Evolutionary conservation across 495 filamentous ascomycete genomes (phyloP).

Genomic region (Neurospora pannonica): DNA sequence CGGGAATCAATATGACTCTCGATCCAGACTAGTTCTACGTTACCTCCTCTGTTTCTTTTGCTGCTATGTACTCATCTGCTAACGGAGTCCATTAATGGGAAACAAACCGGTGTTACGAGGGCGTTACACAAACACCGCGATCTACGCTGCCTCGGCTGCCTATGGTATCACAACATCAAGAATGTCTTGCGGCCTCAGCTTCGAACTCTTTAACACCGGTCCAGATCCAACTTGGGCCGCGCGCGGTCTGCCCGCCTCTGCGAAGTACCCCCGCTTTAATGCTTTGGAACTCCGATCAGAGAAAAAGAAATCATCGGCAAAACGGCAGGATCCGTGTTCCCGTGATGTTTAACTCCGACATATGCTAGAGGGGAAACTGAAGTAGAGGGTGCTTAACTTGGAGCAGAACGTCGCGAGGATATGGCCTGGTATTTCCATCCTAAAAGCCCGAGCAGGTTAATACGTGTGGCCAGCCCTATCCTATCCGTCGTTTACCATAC

Average conservation of each 20-base stretch:
- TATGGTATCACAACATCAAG: neutral
- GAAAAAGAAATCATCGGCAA: neutral
- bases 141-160: neutral
- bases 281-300: neutral
- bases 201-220: neutral
- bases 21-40: neutral
- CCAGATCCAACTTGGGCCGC: no score
- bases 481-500: no score
- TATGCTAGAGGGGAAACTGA: neutral
- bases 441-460: no score
- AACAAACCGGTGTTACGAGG: neutral
- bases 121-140: neutral
- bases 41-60: neutral
- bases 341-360: neutral
- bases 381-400: no score
- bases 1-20: no score
- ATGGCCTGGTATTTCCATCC: no score
- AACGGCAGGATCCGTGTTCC: neutral
- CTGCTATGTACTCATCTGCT: neutral
- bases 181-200: neutral
- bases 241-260: neutral
- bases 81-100: neutral
- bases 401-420: no score
- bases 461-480: no score
- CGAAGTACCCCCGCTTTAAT: no score